Conservation (phyloP, 495 filamentous ascomycete species). For the Aspergillus incahuasiensis region DNA sequence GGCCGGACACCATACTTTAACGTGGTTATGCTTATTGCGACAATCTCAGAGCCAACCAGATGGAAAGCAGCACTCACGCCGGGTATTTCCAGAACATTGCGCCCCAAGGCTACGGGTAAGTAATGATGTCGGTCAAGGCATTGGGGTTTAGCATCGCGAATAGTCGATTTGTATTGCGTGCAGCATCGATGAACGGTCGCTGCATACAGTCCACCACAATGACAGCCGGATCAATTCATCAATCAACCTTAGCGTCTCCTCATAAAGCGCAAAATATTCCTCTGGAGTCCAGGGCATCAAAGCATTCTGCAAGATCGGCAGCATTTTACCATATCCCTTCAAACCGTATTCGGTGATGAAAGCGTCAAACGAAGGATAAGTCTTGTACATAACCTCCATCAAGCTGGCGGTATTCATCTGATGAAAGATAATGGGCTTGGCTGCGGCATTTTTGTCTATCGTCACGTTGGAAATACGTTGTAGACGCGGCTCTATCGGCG, state of each 20-base stretch:
- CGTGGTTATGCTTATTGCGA: too few species aligned
- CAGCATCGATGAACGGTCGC: not conserved
- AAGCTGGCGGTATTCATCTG: not conserved
- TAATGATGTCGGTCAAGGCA: too few species aligned
- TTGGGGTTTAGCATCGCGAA: too few species aligned
- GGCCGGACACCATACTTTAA: too few species aligned
- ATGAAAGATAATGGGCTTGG: not conserved
- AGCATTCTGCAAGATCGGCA: not conserved
- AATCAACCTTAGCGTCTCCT: not conserved
- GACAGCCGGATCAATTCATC: not conserved
- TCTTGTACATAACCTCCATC: not conserved
- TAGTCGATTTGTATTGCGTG: not conserved
- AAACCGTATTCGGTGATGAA: not conserved
- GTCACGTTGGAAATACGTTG: not conserved
- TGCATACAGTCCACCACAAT: not conserved
- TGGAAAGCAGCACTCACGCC: too few species aligned
- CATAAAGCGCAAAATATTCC: not conserved
- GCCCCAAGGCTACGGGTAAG: too few species aligned
- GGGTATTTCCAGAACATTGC: too few species aligned
- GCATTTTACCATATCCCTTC: not conserved
- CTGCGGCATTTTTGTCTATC: not conserved
- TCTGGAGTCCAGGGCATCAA: not conserved
- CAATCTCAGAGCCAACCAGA: too few species aligned
- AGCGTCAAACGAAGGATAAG: not conserved
- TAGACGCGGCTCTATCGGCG: not conserved